Evolutionary conservation across 164 flowering plant species (phyloP).

Genomic region (Annona cherimola): DNA sequence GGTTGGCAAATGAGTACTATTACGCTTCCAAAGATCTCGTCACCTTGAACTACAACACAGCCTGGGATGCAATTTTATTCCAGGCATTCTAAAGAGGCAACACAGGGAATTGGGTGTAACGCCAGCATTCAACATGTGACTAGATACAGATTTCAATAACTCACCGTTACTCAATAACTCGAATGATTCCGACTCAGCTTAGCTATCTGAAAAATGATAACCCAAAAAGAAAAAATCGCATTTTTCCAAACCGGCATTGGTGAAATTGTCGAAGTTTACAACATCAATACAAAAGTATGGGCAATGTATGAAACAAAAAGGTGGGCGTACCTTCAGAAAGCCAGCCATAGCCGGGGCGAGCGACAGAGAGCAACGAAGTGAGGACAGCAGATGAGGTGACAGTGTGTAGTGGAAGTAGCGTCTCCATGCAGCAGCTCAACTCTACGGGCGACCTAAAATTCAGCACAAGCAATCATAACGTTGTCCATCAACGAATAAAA

Average conservation of each 20-base stretch:
- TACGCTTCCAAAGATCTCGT: background rate
- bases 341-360: constrained; percentile 42
- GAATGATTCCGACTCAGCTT: background rate
- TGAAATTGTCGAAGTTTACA: background rate
- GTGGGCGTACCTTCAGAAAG: constrained; percentile 49
- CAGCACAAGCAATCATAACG: background rate
- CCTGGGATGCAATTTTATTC: background rate
- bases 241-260: too few species aligned
- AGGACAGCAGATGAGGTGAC: constrained; percentile 70
- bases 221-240: too few species aligned
- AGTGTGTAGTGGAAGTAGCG: constrained; percentile 62
- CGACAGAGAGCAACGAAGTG: constrained; percentile 69
- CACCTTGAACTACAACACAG: background rate
- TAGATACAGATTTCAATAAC: background rate
- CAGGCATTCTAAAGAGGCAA: background rate
- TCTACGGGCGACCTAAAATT: constrained; percentile 40
- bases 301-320: background rate
- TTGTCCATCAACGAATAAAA: background rate
- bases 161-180: background rate
- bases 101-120: background rate
- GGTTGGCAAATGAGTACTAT: background rate
- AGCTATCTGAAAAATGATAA: background rate
- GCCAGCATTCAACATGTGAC: background rate
- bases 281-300: background rate
- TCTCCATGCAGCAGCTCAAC: constrained; percentile 48